These are phyloP conservation scores for Lachnellula hyalina DNA, from an alignment of 2,329 filamentous ascomycete genomes.

Conservation along the genomic window DNA sequence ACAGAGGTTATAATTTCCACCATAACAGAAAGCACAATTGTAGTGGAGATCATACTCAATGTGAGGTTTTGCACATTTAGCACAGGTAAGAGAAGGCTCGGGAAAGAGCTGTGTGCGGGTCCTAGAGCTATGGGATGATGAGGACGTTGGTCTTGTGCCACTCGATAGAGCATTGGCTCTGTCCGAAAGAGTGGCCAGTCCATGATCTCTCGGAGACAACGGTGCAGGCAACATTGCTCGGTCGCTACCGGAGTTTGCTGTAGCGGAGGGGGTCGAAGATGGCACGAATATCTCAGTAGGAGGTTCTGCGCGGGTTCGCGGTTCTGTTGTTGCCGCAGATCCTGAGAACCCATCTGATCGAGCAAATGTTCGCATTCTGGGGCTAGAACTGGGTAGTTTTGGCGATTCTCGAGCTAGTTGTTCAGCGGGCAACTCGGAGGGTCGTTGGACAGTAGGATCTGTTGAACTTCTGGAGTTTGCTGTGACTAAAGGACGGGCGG, in stretches of 20 bases:
- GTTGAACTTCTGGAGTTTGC: constrained; percentile 25
- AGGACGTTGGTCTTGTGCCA: constrained; percentile 28
- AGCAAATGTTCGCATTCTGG: constrained; percentile 10
- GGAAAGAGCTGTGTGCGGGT: constrained; percentile 44
- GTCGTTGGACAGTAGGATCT: constrained; percentile 22
- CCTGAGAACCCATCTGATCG: constrained; percentile 15
- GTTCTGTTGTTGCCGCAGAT: constrained; percentile 1
- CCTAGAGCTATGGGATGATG: constrained; percentile 26
- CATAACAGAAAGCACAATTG: constrained; percentile 66
- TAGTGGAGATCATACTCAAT: constrained; percentile 87
- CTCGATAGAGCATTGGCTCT: constrained; percentile 27
- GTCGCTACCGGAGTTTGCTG: constrained; percentile 16
- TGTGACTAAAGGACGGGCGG: constrained; percentile 18
- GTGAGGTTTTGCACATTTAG: constrained; percentile 61
- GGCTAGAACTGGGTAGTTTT: constrained; percentile 18
- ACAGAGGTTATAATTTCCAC: constrained; percentile 74
- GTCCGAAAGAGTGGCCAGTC: constrained; percentile 22
- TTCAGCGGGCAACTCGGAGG: constrained; percentile 15
- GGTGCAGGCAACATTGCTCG: constrained; percentile 25
- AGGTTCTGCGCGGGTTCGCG: constrained; percentile 17
- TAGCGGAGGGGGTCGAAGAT: constrained; percentile 12
- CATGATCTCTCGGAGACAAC: constrained; percentile 23
- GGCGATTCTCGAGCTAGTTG: constrained; percentile 9
- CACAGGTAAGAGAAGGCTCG: constrained; percentile 71
- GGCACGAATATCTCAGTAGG: constrained; percentile 21